A percentile compares a stretch with the other conserved stretches of the same genome.
phyloP scores from a whole-genome alignment of 768 basidiomycete species.

The Agaricus subrufescens region DNA sequence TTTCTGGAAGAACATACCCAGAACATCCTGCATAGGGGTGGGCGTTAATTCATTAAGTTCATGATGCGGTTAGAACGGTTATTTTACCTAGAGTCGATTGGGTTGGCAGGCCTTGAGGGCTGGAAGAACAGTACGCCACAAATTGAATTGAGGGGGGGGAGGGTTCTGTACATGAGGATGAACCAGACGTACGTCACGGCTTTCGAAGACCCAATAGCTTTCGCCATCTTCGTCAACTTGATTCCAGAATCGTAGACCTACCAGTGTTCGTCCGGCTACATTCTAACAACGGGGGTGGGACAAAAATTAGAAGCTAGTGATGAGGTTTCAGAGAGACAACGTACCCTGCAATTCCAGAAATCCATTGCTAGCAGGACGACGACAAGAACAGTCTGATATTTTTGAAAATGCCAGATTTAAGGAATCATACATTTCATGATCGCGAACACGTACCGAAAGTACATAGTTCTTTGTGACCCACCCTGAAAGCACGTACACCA shows the following conservation, averaged over 20 bases:
- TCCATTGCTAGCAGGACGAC: conserved; percentile 95
- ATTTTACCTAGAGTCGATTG: conserved; percentile 78
- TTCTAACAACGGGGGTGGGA: conserved; percentile 45
- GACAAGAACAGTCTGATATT: conserved; percentile 69
- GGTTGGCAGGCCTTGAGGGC: conserved; percentile 87
- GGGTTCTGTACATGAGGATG: neutral
- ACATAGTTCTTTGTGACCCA: conserved; percentile 90
- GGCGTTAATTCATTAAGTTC: neutral
- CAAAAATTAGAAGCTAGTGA: neutral
- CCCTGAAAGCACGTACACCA: conserved; percentile 91
- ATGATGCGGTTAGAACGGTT: neutral
- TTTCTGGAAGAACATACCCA: conserved; percentile 54
- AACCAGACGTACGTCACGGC: conserved; percentile 70
- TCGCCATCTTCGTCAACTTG: conserved; percentile 98
- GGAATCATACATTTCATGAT: conserved; percentile 3
- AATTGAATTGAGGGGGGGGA: neutral
- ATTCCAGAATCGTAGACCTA: conserved; percentile 97
- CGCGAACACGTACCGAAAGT: conserved; percentile 63
- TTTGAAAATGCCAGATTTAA: neutral
- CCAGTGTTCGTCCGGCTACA: conserved; percentile 88
- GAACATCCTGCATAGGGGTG: conserved; percentile 64
- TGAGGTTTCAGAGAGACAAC: conserved; percentile 14
- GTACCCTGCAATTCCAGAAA: conserved; percentile 95
- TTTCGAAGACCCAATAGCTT: conserved; percentile 97
- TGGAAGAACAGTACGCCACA: conserved; percentile 21